These are phyloP conservation scores for Vitis amurensis DNA, from an alignment of 164 flowering plant genomes.

Conservation along the genomic window DNA sequence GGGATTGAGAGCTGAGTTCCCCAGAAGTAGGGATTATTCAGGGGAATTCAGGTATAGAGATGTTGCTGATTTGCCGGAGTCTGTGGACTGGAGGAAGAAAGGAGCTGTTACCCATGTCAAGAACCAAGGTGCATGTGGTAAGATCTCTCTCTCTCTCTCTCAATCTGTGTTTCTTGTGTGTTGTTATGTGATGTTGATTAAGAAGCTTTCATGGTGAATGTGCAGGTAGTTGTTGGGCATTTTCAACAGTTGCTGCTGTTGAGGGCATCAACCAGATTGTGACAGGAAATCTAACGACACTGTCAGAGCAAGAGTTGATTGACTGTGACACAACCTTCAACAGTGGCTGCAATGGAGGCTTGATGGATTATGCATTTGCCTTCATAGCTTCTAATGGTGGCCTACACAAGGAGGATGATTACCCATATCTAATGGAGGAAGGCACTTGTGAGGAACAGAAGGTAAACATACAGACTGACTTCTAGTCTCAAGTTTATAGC, in stretches of 20 bases:
- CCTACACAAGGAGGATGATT: conserved; percentile 42
- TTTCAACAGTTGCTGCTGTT: conserved; percentile 49
- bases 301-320: conserved; percentile 46
- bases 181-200: neutral
- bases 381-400: conserved; percentile 37
- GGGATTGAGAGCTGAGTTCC: conserved; percentile 26
- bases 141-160: neutral
- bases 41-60: conserved; percentile 36
- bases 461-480: conserved; percentile 10
- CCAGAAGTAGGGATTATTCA: conserved; percentile 10
- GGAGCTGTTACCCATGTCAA: conserved; percentile 52
- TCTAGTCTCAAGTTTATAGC: too few species aligned
- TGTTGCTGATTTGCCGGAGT: conserved; percentile 29
- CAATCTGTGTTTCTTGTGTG: neutral
- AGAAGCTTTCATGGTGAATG: neutral
- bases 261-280: conserved; percentile 50
- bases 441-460: conserved; percentile 37
- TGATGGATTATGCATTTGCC: conserved; percentile 47
- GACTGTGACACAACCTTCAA: conserved; percentile 42
- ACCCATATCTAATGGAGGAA: conserved; percentile 49
- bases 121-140: conserved; percentile 56
- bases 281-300: conserved; percentile 41
- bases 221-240: conserved; percentile 56
- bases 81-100: conserved; percentile 52
- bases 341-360: conserved; percentile 51